Percentiles rank a stretch among this genome's conserved stretches.
Conservation (phyloP, 106 monocot species). For the Platanthera guangdongensis region DNA sequence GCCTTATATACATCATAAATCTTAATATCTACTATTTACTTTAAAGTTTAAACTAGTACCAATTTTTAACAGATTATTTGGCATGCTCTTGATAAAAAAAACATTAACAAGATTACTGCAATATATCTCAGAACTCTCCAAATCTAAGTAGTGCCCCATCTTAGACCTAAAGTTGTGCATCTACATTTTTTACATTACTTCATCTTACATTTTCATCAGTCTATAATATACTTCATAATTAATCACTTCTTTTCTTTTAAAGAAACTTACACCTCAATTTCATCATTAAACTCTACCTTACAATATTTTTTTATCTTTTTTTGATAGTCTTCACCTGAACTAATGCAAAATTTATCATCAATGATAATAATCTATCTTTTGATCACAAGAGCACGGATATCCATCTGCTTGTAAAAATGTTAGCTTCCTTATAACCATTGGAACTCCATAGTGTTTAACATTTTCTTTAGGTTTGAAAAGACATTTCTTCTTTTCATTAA, state of each 20-base stretch:
- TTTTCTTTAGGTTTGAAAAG: not conserved
- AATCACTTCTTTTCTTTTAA: not conserved
- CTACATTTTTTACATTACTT: not conserved
- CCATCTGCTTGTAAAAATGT: not conserved
- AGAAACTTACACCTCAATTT: not conserved
- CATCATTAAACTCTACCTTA: not conserved
- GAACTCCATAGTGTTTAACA: not conserved
- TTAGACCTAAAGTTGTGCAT: not conserved
- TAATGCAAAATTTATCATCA: not conserved
- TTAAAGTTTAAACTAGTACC: not conserved
- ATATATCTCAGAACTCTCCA: not conserved
- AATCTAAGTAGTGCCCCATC: not conserved
- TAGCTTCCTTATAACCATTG: not conserved
- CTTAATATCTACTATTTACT: not conserved
- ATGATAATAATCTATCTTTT: not conserved
- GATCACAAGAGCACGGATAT: not conserved
- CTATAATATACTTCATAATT: not conserved
- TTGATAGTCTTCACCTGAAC: not conserved
- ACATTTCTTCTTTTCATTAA: not conserved
- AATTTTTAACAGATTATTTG: not conserved
- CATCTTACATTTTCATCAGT: not conserved
- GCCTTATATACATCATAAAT: not conserved
- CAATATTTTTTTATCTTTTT: not conserved
- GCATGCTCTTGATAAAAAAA: not conserved
- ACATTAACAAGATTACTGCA: not conserved